Evolutionary conservation across 164 flowering plant species (phyloP), one percentile per base, ranked within the genome.

Genomic region (Vitis rotundifolia): DNA sequence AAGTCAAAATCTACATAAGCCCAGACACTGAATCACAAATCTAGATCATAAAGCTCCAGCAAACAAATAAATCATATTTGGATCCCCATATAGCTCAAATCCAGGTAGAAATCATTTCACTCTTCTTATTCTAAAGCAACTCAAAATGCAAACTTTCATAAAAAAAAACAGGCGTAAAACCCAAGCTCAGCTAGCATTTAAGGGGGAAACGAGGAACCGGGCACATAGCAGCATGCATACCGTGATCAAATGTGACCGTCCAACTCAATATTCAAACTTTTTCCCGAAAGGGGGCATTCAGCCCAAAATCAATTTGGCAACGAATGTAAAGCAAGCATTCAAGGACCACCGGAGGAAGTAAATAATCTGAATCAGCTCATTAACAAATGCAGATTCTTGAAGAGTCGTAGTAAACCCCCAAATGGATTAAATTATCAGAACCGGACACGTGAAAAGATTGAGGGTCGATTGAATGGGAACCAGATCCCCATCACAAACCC

Each of bases 401-500:
- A 5, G 58, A 16, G 31, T 15, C 55, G 9, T 44, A 10, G 18
- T 51, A 15, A 44, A 68, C 26, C 19, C 44, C 18, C 2, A 55
- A 5, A 61, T 15, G 18, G 8, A 61, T 19, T 55, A 49, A 56
- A n/a, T 19, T 2, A 37, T 9, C 8, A 52, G 15, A 71, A 63
- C 14, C 29, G 50, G 31, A 10, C 44, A 22, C 37, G 67, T 8
- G 47, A 59, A 65, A 59, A 61, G 61, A 67, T 61, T 37, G 55
- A 63, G 16, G 7, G 49, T 15, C 50, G 68, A 63, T 67, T 44
- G 9, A 44, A 63, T 1, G 15, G 16, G 61, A 73, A 22, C 22
- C 70, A 69, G 78, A 75, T 79, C 82, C 73, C n/a, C 63, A 68
- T 70, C 55, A 48, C 44, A 63, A 15, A 64, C 14, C 64, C 72